Percentiles rank a stretch among this genome's conserved stretches.
phyloP scores from a whole-genome alignment of 208 protist species.

The Blechomonas ayalai region DNA sequence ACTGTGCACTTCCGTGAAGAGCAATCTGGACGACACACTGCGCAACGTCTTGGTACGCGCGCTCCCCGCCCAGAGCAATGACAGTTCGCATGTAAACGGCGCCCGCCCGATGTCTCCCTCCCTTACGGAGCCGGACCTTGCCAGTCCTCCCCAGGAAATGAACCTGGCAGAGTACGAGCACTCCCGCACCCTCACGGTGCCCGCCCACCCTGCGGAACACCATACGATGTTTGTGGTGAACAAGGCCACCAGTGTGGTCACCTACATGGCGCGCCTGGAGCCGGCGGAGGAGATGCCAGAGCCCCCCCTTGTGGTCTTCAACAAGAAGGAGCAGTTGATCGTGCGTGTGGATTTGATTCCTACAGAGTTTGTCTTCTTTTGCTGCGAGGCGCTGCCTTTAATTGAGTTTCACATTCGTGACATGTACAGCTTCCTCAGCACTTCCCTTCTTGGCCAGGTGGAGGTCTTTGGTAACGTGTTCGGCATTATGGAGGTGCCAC shows the following conservation, averaged over 20 bases:
- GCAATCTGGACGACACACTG: slow-evolving; percentile 39
- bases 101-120: not conserved
- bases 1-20: slow-evolving; percentile 51
- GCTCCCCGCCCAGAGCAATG: not conserved
- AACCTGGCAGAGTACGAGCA: slow-evolving; percentile 12
- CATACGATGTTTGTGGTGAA: slow-evolving; percentile 73
- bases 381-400: slow-evolving; percentile 50
- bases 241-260: slow-evolving; percentile 55
- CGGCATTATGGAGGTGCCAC: slow-evolving; percentile 44
- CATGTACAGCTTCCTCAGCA: slow-evolving; percentile 57
- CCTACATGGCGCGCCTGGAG: slow-evolving; percentile 54
- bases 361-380: slow-evolving; percentile 71
- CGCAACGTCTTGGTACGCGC: slow-evolving; percentile 53
- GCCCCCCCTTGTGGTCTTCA: slow-evolving; percentile 43
- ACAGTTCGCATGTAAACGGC: not conserved
- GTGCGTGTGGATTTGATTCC: slow-evolving; percentile 72
- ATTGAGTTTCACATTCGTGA: slow-evolving; percentile 66
- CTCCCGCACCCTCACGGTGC: slow-evolving; percentile 19
- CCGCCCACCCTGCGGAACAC: slow-evolving; percentile 29
- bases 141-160: not conserved
- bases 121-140: not conserved
- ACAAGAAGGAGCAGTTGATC: slow-evolving; percentile 22
- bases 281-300: slow-evolving; percentile 23
- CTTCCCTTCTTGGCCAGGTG: slow-evolving; percentile 42
- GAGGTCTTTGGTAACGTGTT: slow-evolving; percentile 78